Evolutionary conservation across 148 eudicot genomes (phyloP).

Genomic region (Heliosperma pusillum): DNA sequence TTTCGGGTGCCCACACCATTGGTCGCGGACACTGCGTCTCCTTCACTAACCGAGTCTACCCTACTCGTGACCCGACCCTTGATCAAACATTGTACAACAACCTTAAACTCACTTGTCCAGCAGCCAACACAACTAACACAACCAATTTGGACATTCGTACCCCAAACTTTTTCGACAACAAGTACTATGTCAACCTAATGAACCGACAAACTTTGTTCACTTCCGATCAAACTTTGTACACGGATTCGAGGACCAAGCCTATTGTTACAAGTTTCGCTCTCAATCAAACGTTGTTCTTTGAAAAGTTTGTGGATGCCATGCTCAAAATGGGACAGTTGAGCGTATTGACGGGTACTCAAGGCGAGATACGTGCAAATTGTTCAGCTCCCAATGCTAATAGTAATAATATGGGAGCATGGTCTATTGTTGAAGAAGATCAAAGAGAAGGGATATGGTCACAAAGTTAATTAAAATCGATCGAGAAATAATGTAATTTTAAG

Average conservation of each 20-base stretch:
- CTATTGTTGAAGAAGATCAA: constrained; percentile 26
- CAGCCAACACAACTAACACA: constrained; percentile 25
- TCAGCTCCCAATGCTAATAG: constrained; percentile 23
- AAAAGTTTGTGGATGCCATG: constrained; percentile 34
- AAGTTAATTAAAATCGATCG: neutral
- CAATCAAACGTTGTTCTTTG: constrained; percentile 34
- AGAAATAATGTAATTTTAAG: neutral
- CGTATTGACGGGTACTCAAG: constrained; percentile 38
- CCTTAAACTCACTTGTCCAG: constrained; percentile 36
- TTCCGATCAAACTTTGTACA: constrained; percentile 40
- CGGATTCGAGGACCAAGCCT: constrained; percentile 29
- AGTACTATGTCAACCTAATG: constrained; percentile 37
- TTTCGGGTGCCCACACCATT: constrained; percentile 53
- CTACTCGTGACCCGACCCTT: constrained; percentile 36
- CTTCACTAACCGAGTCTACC: constrained; percentile 36
- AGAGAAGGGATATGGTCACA: constrained; percentile 12
- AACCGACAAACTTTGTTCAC: constrained; percentile 36
- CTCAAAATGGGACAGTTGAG: constrained; percentile 42
- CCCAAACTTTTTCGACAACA: constrained; percentile 43
- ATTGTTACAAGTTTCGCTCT: constrained; percentile 36
- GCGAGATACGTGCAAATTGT: constrained; percentile 40
- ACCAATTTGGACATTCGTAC: constrained; percentile 31
- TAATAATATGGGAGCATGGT: constrained; percentile 14
- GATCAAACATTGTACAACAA: constrained; percentile 27
- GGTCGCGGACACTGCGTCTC: constrained; percentile 37